Evolutionary conservation across 2,329 filamentous ascomycete genomes (phyloP).

Genomic region (Taxawa tesnikishii): DNA sequence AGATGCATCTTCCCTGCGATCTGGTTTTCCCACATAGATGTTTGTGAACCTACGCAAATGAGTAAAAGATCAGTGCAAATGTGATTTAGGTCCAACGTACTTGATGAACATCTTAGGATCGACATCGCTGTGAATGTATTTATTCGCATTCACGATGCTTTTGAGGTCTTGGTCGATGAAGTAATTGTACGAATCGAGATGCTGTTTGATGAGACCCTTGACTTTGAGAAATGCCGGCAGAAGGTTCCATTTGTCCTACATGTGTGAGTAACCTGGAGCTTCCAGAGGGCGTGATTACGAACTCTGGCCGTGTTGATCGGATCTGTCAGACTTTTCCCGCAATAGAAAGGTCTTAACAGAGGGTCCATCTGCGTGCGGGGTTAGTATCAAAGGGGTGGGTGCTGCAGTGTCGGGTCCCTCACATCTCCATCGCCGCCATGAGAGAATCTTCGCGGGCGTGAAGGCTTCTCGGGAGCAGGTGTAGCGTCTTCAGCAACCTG

Average conservation of each 20-base stretch:
- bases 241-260: slow-evolving; percentile 86
- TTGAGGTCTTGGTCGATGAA: slow-evolving; percentile 95
- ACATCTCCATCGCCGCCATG: slow-evolving; percentile 5
- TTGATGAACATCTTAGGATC: slow-evolving; percentile 79
- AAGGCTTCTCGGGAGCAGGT: no score
- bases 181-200: slow-evolving; percentile 98
- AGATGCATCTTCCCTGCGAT: slow-evolving; percentile 63
- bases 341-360: slow-evolving; percentile 57
- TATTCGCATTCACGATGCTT: slow-evolving; percentile 88
- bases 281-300: neutral
- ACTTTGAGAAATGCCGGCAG: slow-evolving; percentile 96
- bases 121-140: slow-evolving; percentile 78
- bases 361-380: slow-evolving; percentile 30
- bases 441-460: slow-evolving; percentile 4
- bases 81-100: no score
- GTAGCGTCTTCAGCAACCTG: no score
- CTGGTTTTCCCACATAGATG: slow-evolving; percentile 74
- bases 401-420: neutral
- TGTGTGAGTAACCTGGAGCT: neutral
- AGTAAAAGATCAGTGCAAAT: no score
- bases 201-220: slow-evolving; percentile 92
- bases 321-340: slow-evolving; percentile 54
- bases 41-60: no score
- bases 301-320: slow-evolving; percentile 53
- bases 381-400: neutral